Conservation (phyloP, 2,329 filamentous ascomycete species). For the Ascomycota sp. region DNA sequence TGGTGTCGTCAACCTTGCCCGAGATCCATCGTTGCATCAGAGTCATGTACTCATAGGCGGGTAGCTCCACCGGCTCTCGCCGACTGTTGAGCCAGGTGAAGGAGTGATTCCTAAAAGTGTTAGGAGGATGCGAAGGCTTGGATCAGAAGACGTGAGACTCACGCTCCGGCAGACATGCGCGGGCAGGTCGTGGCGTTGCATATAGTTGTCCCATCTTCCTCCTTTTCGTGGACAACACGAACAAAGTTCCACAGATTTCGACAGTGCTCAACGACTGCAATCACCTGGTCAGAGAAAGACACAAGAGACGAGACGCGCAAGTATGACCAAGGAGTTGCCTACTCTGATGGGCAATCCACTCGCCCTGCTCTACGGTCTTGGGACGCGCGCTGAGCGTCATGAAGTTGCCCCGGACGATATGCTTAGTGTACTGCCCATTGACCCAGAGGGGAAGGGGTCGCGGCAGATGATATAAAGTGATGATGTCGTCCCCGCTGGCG, state of each 20-base stretch:
- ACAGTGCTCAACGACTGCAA: slow-evolving; percentile 74
- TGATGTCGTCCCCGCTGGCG: slow-evolving; percentile 29
- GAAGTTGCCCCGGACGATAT: slow-evolving; percentile 94
- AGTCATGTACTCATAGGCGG: slow-evolving; percentile 82
- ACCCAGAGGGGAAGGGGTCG: slow-evolving; percentile 53
- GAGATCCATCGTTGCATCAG: slow-evolving; percentile 95
- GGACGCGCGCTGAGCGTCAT: slow-evolving; percentile 87
- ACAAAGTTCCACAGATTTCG: slow-evolving; percentile 78
- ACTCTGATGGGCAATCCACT: slow-evolving; percentile 95
- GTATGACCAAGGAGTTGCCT: slow-evolving; percentile 15
- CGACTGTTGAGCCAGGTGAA: slow-evolving; percentile 92
- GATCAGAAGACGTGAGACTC: slow-evolving; percentile 20
- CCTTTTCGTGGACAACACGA: slow-evolving; percentile 68
- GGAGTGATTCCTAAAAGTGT: slow-evolving; percentile 50
- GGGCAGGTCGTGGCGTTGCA: slow-evolving; percentile 75
- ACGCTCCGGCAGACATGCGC: slow-evolving; percentile 87
- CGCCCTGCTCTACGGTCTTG: slow-evolving; percentile 80
- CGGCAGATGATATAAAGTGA: slow-evolving; percentile 42
- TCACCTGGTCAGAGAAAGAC: slow-evolving; percentile 1
- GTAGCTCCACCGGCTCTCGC: slow-evolving; percentile 74
- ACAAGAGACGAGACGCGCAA: neutral
- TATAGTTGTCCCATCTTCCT: slow-evolving; percentile 55
- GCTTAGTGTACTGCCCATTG: slow-evolving; percentile 52
- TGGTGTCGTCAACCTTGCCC: slow-evolving; percentile 78
- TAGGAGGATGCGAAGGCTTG: neutral